Percentiles rank a stretch among this genome's conserved stretches.
Evolutionary conservation across 371 early-diverging fungal species (phyloP).

Genomic region (Mortierella sp.): DNA sequence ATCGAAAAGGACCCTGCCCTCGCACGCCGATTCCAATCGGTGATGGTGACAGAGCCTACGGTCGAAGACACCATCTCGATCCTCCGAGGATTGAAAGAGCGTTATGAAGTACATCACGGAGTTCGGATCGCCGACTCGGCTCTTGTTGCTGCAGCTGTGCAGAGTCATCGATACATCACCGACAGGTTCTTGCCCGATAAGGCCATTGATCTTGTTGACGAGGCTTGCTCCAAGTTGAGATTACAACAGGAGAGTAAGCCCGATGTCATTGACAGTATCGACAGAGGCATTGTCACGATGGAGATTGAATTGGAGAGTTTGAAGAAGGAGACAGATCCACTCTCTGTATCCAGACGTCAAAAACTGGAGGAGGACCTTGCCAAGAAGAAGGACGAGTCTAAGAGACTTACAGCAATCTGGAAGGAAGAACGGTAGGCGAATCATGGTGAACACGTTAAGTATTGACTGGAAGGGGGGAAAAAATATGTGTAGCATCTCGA

Average conservation of each 20-base stretch:
- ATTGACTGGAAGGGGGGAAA: background rate
- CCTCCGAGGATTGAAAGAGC: conserved; percentile 74
- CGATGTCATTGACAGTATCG: conserved; percentile 77
- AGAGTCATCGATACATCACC: conserved; percentile 84
- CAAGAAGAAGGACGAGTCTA: conserved; percentile 71
- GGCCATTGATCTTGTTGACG: conserved; percentile 93
- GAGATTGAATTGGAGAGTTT: conserved; percentile 81
- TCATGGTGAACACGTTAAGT: too few relatives aligned
- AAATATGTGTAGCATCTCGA: background rate
- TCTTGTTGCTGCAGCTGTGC: conserved; percentile 81
- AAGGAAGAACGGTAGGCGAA: conserved; percentile 65
- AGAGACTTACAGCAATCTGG: conserved; percentile 75
- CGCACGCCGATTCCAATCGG: conserved; percentile 87
- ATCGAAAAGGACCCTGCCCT: conserved; percentile 90
- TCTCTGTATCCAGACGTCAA: conserved; percentile 76
- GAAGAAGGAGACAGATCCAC: conserved; percentile 77
- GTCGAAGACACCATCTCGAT: conserved; percentile 90
- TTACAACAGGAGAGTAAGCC: conserved; percentile 90
- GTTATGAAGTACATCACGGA: conserved; percentile 90
- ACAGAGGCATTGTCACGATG: conserved; percentile 78
- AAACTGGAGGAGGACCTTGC: conserved; percentile 72
- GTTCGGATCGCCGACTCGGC: conserved; percentile 87
- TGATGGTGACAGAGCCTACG: conserved; percentile 74
- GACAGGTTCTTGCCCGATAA: conserved; percentile 79
- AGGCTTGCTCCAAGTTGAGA: conserved; percentile 85